These are phyloP conservation scores for Hymenoscyphus fraxineus DNA, from an alignment of 2,329 filamentous ascomycete species.

Conservation along the genomic window DNA sequence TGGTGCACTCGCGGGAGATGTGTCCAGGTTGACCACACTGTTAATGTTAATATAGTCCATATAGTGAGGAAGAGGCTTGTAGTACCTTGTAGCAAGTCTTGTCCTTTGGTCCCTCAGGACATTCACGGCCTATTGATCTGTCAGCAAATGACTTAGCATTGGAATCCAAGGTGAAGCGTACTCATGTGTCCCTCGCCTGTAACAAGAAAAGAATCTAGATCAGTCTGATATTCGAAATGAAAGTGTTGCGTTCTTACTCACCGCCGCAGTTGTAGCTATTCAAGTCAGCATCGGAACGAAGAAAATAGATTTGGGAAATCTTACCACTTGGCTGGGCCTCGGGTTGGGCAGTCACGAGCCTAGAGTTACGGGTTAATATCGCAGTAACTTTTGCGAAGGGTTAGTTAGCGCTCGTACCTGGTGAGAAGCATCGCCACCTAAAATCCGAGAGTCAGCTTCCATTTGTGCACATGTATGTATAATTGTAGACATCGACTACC, in stretches of 20 bases:
- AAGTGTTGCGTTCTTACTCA: conserved; percentile 42
- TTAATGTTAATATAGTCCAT: conserved; percentile 3
- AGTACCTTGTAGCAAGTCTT: conserved; percentile 65
- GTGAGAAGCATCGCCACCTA: conserved; percentile 70
- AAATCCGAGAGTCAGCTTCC: conserved; percentile 28
- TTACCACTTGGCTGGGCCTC: conserved; percentile 78
- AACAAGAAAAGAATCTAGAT: conserved; percentile 29
- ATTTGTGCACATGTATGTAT: conserved; percentile 22
- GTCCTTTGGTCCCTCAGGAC: conserved; percentile 84
- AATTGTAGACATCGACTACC: background rate
- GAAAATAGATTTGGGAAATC: conserved; percentile 30
- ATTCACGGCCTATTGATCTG: conserved; percentile 68
- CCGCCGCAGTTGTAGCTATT: conserved; percentile 76
- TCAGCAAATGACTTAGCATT: conserved; percentile 22
- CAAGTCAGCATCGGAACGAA: background rate
- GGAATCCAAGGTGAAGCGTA: conserved; percentile 43
- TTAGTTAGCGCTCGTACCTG: conserved; percentile 51
- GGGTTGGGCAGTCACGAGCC: conserved; percentile 84
- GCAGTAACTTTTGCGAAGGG: conserved; percentile 26
- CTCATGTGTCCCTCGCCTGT: conserved; percentile 70
- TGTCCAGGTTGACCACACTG: conserved; percentile 78
- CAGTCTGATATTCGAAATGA: conserved; percentile 26
- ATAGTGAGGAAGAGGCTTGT: background rate
- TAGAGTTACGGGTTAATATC: conserved; percentile 36
- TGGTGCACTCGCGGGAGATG: conserved; percentile 72